Percentiles rank a stretch among this genome's conserved stretches.
phyloP scores from a whole-genome alignment of 1,284 basidiomycete genomes.

The Sphaerobolus stellatus region DNA sequence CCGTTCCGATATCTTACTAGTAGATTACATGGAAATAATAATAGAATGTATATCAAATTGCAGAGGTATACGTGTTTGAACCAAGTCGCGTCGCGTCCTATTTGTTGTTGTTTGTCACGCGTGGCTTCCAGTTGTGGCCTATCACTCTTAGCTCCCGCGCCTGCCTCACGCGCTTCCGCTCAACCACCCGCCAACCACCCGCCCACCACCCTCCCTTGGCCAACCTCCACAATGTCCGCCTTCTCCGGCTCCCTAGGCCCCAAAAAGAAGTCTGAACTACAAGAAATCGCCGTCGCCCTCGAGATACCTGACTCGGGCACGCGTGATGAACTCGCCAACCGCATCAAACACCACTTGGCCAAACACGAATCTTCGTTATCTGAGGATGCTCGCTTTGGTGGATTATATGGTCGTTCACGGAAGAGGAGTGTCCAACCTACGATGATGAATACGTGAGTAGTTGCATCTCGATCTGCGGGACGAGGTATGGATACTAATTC shows the following conservation, averaged over 20 bases:
- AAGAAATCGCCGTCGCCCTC: slow-evolving; percentile 54
- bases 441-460: slow-evolving; percentile 10
- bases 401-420: slow-evolving; percentile 44
- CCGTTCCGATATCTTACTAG: no score
- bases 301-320: slow-evolving; percentile 52
- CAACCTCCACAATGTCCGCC: no score
- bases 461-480: not conserved
- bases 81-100: no score
- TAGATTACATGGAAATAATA: no score
- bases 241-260: slow-evolving; percentile 47
- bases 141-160: no score
- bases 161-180: no score
- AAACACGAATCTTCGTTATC: slow-evolving; percentile 48
- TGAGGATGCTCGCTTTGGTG: slow-evolving; percentile 52
- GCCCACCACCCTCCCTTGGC: no score
- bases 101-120: no score
- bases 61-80: no score
- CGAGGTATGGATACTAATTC: not conserved
- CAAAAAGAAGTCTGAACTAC: slow-evolving; percentile 64
- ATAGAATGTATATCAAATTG: no score
- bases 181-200: no score
- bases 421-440: slow-evolving; percentile 44
- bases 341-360: slow-evolving; percentile 61
- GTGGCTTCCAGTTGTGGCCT: no score
- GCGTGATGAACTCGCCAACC: slow-evolving; percentile 54